These are phyloP conservation scores for Globisporangium camurandrum DNA, from an alignment of 352 stramenopile genomes.

Conservation along the genomic window DNA sequence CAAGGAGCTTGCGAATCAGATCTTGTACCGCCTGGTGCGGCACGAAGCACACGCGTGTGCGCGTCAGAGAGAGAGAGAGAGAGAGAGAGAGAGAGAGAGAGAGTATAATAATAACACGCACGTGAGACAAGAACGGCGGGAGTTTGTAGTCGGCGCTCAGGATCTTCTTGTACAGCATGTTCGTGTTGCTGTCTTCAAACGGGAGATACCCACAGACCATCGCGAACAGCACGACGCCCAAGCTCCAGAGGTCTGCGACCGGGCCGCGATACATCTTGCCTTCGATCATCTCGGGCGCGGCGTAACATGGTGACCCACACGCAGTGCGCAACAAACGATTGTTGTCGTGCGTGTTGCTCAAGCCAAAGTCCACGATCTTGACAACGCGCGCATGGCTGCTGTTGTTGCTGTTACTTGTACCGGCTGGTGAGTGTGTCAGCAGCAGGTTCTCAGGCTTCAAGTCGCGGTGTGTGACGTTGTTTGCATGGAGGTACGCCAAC, in stretches of 20 bases:
- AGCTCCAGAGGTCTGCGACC: constrained; percentile 87
- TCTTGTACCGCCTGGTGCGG: constrained; percentile 57
- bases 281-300: constrained; percentile 90
- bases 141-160: constrained; percentile 78
- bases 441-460: too few relatives aligned
- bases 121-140: constrained; percentile 66
- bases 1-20: constrained; percentile 77
- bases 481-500: constrained; percentile 86
- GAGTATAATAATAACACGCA: constrained; percentile 7
- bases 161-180: constrained; percentile 91
- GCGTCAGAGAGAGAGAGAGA: too few relatives aligned
- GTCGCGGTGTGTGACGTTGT: constrained; percentile 89
- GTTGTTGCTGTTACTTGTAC: too few relatives aligned
- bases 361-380: constrained; percentile 92
- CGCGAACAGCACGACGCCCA: constrained; percentile 91
- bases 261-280: constrained; percentile 78
- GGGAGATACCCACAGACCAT: constrained; percentile 88
- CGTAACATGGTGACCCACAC: constrained; percentile 90
- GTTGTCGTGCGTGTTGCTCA: constrained; percentile 87
- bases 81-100: neutral
- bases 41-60: too few relatives aligned
- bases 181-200: constrained; percentile 91
- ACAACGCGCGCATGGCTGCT: too few relatives aligned
- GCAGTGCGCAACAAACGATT: constrained; percentile 77
- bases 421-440: too few relatives aligned